Percentiles rank a stretch among this genome's conserved stretches.
Evolutionary conservation across 2,329 filamentous ascomycete genomes (phyloP).

Genomic region (Cercospora sp.): DNA sequence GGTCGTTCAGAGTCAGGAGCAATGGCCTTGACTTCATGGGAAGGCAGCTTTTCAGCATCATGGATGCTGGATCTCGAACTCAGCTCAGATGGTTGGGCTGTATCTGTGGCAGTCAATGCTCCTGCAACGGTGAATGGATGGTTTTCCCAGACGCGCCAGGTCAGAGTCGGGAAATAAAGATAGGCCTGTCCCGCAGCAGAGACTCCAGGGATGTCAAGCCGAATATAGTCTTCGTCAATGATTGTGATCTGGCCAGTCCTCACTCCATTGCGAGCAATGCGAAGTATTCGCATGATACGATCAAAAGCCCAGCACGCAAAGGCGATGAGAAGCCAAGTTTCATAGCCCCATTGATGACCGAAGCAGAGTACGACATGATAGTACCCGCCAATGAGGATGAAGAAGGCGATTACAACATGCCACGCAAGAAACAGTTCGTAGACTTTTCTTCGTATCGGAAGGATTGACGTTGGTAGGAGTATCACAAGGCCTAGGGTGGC

Average conservation of each 20-base stretch:
- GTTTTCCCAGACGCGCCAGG: conserved; percentile 51
- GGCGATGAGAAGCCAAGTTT: conserved; percentile 50
- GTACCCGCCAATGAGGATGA: conserved; percentile 48
- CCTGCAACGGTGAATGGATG: conserved; percentile 55
- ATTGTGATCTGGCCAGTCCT: conserved; percentile 43
- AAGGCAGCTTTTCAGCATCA: conserved; percentile 5
- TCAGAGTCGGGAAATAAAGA: conserved; percentile 54
- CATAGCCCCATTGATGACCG: conserved; percentile 48
- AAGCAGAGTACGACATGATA: conserved; percentile 47
- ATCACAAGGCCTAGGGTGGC: conserved; percentile 26
- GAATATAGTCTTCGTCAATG: conserved; percentile 38
- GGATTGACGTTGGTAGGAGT: conserved; percentile 39
- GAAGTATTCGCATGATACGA: conserved; percentile 44
- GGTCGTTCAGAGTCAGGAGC: background rate
- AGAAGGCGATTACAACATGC: conserved; percentile 47
- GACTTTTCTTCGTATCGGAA: conserved; percentile 42
- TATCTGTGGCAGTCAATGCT: background rate
- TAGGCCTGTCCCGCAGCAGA: conserved; percentile 48
- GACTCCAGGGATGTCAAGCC: conserved; percentile 47
- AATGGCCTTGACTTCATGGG: conserved; percentile 4
- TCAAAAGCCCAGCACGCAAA: conserved; percentile 52
- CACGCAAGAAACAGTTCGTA: conserved; percentile 51
- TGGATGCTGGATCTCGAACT: background rate
- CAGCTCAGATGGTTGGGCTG: background rate
- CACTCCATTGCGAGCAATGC: conserved; percentile 45